A percentile compares a stretch with the other conserved stretches of the same genome.
Evolutionary conservation across 2,329 filamentous ascomycete genomes (phyloP).

Genomic region (Davidsoniella australis): DNA sequence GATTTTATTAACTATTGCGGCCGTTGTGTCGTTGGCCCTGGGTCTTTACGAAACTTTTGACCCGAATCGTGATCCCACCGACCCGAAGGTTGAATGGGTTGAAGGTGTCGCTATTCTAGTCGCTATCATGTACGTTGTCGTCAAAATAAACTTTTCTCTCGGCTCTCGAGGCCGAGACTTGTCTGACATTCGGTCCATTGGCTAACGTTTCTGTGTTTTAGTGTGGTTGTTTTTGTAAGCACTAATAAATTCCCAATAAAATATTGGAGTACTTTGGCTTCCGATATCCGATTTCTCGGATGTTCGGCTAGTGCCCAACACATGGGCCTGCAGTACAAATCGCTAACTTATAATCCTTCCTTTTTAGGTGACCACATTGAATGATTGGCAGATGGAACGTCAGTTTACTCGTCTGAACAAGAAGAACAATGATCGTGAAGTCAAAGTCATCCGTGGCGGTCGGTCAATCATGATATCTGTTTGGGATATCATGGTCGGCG

Average conservation of each 20-base stretch:
- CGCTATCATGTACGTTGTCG: slow-evolving; percentile 21
- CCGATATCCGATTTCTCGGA: no score
- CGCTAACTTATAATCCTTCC: slow-evolving; percentile 3
- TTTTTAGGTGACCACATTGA: slow-evolving; percentile 23
- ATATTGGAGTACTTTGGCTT: no score
- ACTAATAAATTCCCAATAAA: not conserved
- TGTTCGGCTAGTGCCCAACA: no score
- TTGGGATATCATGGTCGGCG: slow-evolving; percentile 50
- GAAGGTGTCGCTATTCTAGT: slow-evolving; percentile 14
- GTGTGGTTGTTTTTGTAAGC: slow-evolving; percentile 14
- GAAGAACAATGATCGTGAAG: slow-evolving; percentile 45
- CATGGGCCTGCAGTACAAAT: not conserved
- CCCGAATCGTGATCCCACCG: slow-evolving; percentile 17
- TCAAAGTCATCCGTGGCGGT: slow-evolving; percentile 51
- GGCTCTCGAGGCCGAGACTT: not conserved
- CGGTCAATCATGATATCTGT: slow-evolving; percentile 46
- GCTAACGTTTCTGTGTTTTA: slow-evolving; percentile 2
- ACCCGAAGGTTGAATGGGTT: slow-evolving; percentile 18
- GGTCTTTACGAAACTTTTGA: slow-evolving; percentile 52
- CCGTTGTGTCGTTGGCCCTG: slow-evolving; percentile 49
- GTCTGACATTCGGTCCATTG: not conserved
- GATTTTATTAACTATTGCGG: slow-evolving; percentile 50
- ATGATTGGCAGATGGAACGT: slow-evolving; percentile 52
- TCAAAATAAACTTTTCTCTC: slow-evolving; percentile 20
- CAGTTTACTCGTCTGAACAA: slow-evolving; percentile 46